Evolutionary conservation across 495 filamentous ascomycete species (phyloP).

Genomic region (Chaetomidium leptoderma): DNA sequence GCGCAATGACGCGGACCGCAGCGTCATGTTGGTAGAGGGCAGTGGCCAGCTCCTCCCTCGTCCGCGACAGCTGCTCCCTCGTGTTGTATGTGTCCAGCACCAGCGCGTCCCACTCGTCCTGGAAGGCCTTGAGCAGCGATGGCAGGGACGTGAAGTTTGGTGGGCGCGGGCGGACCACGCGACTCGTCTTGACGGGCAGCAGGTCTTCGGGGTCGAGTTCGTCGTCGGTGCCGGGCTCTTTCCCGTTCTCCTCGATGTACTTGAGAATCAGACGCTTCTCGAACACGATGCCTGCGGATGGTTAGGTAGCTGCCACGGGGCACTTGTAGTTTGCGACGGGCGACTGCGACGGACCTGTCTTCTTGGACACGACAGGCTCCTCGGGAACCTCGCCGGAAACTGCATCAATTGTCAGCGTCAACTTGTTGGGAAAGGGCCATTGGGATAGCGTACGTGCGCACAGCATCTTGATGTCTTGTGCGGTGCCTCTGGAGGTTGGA

Average conservation of each 20-base stretch:
- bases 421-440: background rate
- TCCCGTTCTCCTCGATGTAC: conserved; percentile 90
- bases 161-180: conserved; percentile 80
- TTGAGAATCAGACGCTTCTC: conserved; percentile 93
- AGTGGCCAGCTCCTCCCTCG: conserved; percentile 85
- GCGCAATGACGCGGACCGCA: conserved; percentile 85
- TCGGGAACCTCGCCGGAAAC: conserved; percentile 97
- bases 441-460: conserved; percentile 60
- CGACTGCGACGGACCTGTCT: conserved; percentile 65
- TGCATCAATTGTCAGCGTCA: conserved; percentile 37
- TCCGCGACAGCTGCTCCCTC: conserved; percentile 81
- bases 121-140: conserved; percentile 91
- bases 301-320: conserved; percentile 19
- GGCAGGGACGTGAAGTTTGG: conserved; percentile 96
- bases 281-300: conserved; percentile 69
- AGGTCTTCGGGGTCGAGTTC: conserved; percentile 82
- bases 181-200: conserved; percentile 76
- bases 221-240: conserved; percentile 88
- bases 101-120: conserved; percentile 96
- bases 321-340: background rate
- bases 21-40: conserved; percentile 96
- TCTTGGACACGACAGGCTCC: conserved; percentile 87
- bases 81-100: conserved; percentile 86
- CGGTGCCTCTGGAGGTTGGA: background rate
- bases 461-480: conserved; percentile 50